A percentile compares a stretch with the other conserved stretches of the same genome.
Evolutionary conservation across 257 asterid species (phyloP).

Genomic region (Capsicum rhomboideum): DNA sequence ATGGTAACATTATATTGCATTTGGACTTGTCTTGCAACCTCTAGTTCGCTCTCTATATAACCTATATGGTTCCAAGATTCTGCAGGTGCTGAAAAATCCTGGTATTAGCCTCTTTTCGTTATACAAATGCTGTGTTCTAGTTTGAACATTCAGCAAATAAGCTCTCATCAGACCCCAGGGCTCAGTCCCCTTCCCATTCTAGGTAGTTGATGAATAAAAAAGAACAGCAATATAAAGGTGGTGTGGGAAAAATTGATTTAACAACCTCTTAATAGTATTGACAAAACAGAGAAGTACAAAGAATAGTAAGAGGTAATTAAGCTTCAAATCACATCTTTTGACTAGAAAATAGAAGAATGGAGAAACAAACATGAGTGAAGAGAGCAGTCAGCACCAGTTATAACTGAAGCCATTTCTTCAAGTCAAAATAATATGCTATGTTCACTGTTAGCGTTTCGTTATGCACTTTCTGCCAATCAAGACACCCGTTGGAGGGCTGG

Average conservation of each 20-base stretch:
- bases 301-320: background rate
- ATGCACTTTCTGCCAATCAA: constrained; percentile 53
- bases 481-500: constrained; percentile 80
- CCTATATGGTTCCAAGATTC: background rate
- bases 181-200: background rate
- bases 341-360: background rate
- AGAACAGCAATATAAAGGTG: background rate
- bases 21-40: background rate
- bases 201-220: background rate
- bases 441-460: constrained; percentile 33
- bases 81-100: background rate
- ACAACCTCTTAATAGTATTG: background rate
- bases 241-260: background rate
- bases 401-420: background rate
- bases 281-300: background rate
- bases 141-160: background rate
- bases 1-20: background rate
- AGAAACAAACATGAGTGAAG: background rate
- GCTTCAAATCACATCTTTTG: background rate
- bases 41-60: background rate
- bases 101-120: background rate
- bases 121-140: background rate
- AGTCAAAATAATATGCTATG: background rate
- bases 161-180: background rate
- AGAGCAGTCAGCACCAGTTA: background rate